These are phyloP conservation scores for Penicillium digitatum DNA, from an alignment of 2,329 filamentous ascomycete species.

Conservation along the genomic window DNA sequence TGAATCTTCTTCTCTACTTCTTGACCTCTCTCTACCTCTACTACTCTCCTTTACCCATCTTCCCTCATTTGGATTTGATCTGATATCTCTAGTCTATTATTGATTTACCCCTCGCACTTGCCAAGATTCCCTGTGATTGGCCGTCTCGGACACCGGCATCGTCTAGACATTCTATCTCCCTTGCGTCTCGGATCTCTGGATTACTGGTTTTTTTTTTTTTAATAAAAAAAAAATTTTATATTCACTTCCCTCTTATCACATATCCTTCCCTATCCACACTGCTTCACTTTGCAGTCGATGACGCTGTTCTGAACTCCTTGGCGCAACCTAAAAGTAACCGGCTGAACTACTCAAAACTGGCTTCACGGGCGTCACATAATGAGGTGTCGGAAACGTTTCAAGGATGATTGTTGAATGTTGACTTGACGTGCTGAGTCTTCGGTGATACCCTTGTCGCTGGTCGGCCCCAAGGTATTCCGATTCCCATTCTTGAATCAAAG, in stretches of 20 bases:
- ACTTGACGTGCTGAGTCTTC: conserved; percentile 25
- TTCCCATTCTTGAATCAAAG: conserved; percentile 8
- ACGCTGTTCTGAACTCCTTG: background rate
- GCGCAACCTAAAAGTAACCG: background rate
- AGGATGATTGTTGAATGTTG: conserved; percentile 38
- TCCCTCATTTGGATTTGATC: background rate
- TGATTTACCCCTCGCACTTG: conserved; percentile 5
- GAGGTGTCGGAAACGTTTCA: conserved; percentile 45
- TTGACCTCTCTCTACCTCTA: background rate
- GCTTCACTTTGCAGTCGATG: background rate
- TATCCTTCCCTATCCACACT: background rate
- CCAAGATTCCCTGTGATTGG: conserved; percentile 23
- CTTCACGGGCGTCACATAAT: conserved; percentile 35
- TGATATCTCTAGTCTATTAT: background rate
- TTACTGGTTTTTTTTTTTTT: background rate
- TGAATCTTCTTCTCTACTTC: background rate
- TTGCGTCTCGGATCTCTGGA: conserved; percentile 22
- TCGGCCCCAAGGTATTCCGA: conserved; percentile 16
- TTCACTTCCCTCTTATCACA: background rate
- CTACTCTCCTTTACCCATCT: background rate
- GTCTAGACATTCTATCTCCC: conserved; percentile 26
- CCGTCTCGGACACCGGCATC: conserved; percentile 19
- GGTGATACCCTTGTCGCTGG: conserved; percentile 6
- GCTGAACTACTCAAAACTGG: background rate
- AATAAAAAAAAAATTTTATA: no score